Evolutionary conservation across 169 alveolate species (phyloP), one percentile per base, ranked within the genome.

Genomic region (Plasmodium yoelii): DNA sequence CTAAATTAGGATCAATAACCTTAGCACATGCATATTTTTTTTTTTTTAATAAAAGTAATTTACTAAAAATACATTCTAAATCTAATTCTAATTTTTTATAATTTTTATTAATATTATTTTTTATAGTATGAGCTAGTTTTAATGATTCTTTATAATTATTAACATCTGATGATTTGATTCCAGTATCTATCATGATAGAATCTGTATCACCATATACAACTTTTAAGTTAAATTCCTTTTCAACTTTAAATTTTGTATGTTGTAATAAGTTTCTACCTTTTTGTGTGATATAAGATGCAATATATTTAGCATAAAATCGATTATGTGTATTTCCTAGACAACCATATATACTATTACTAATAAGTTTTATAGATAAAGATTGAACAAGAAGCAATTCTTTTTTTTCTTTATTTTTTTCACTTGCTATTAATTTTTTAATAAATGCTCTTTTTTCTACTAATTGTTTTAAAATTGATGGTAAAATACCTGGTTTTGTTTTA

Each of bases 131-230:
- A 6, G 99, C 99, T 60, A 97, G 87, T 68, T 96, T 95, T 7
- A 95, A 59, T 15, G 99, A 97, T 67, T 97, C 97, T 34, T 92
- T 89, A 19, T 95, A 87, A 63, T 93, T 93, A 22, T 88, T 88
- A 6, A 73, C 80, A 1, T 96, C 97, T 5, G 87, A 94, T 55
- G 95, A 94, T 10, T 93, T 71, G 39, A 97, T 97, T 39, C 96
- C 97, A 8, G 99, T 95, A 87, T 97, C 96, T 53, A 99, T 98
- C 99, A 99, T 98, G 69, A 99, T 96, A n/a, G 99, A 98, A 90
- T 99, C 99, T 18, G 99, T 99, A 91, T 99, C 99, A n/a, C 99
- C 99, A 90, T 99, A 99, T 13, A 99, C 96, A 15, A 99, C 99
- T 18, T 96, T 96, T 59, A 97, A 96, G 59, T 96, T 94, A 24